Conservation (phyloP, 192 early-diverging fungal genomes). For the Linnemannia elongata region DNA sequence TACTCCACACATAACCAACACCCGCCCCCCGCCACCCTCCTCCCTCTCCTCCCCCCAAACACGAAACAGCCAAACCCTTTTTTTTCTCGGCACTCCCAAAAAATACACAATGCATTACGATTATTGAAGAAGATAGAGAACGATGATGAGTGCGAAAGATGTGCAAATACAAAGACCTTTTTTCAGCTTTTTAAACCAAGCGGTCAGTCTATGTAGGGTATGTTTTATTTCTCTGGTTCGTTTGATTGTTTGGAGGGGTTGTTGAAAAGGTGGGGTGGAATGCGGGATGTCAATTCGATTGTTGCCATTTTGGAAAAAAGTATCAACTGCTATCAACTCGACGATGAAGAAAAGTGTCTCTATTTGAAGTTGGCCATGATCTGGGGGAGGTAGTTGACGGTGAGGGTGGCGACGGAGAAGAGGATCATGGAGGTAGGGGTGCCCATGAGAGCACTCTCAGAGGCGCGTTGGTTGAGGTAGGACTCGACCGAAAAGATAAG, state of each 20-base stretch:
- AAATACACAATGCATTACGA: conserved; percentile 11
- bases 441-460: conserved; percentile 43
- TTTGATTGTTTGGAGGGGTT: neutral
- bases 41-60: neutral
- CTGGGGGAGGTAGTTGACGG: conserved; percentile 45
- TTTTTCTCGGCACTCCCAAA: neutral
- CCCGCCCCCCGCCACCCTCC: neutral
- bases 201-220: neutral
- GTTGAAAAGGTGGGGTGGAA: neutral
- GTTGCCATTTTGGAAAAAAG: neutral
- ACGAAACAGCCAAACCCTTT: neutral
- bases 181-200: neutral
- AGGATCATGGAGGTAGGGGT: conserved; percentile 41
- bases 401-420: conserved; percentile 38
- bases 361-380: conserved; percentile 15
- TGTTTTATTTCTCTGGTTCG: neutral
- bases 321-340: neutral
- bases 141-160: neutral
- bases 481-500: conserved; percentile 50
- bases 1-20: neutral
- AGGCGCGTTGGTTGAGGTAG: conserved; percentile 46
- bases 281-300: neutral
- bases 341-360: neutral
- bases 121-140: neutral
- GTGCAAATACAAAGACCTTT: conserved; percentile 10